phyloP scores from a whole-genome alignment of 2,329 filamentous ascomycete species.

The Cytospora mali region DNA sequence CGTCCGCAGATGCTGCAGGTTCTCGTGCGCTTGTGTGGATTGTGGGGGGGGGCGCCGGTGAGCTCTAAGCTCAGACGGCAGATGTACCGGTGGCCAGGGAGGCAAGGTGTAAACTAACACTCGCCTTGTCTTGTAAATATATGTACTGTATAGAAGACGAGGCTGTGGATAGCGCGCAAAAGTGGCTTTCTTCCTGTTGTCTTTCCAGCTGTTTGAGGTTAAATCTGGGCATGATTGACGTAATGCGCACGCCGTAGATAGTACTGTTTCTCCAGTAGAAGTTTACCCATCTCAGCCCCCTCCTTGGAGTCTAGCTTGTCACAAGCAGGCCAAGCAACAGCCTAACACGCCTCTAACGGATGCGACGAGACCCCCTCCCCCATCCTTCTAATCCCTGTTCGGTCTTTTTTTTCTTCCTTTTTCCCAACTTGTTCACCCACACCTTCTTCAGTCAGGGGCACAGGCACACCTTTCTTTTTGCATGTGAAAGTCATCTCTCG shows the following conservation, averaged over 20 bases:
- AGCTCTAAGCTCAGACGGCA: not conserved
- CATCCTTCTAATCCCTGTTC: not conserved
- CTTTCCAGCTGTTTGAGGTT: not conserved
- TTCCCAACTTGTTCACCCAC: too few relatives aligned
- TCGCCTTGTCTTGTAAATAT: slow-evolving; percentile 17
- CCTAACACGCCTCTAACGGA: not conserved
- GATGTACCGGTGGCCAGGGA: slow-evolving; percentile 4
- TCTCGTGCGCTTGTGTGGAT: slow-evolving; percentile 4
- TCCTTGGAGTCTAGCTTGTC: too few relatives aligned
- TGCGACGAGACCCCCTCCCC: slow-evolving; percentile 1
- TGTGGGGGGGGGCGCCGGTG: not conserved
- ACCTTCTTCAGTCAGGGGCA: not conserved
- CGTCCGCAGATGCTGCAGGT: slow-evolving; percentile 6
- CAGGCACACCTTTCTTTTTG: not conserved
- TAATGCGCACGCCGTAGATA: slow-evolving; percentile 11
- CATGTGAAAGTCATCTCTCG: not conserved
- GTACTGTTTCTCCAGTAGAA: too few relatives aligned
- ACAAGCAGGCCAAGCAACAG: not conserved
- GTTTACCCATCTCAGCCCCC: not conserved
- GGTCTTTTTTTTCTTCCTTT: too few relatives aligned
- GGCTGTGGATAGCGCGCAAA: not conserved
- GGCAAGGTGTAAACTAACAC: not conserved
- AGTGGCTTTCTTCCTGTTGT: not conserved
- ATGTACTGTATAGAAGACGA: not conserved
- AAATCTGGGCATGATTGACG: slow-evolving; percentile 19